Evolutionary conservation across 106 monocot species (phyloP), one percentile per base, ranked within the genome.

Genomic region (Dioscorea dumetorum): DNA sequence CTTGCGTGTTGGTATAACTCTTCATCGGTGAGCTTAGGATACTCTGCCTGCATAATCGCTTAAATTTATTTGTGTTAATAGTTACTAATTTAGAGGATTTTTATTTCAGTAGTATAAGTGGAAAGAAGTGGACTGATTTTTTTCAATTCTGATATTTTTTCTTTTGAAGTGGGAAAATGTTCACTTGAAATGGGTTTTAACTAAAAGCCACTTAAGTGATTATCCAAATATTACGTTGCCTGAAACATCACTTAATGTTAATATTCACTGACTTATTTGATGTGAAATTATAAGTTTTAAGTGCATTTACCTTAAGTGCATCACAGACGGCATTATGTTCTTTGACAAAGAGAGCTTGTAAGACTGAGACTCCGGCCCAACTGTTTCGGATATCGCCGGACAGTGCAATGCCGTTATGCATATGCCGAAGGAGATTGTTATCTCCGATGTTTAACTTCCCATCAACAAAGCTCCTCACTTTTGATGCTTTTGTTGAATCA

Each of bases 301-400:
- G 10, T 20, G 22, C 2, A 49, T 9, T 3, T 70, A 83, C 87
- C 83, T 83, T 87, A 8, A 87, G 49, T 31, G 81, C 75, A 72
- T 88, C 84, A 62, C 87, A 88, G 61, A 88, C 69, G 15, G 84
- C 77, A 52, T 88, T 88, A 50, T 88, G 87, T 49, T 88, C 87
- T 28, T 73, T 68, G 63, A 78, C 60, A 33, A 88, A 88, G 50
- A 88, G 84, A 0, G 87, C 83, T 49, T 87, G 87, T 28, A 87
- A 52, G 18, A 61, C 57, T 2, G 87, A 87, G 13, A 87, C 83
- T 0, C 87, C 87, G 0, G 80, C 80, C 87, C 87, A 87, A 33
- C 83, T 87, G 34, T 87, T 87, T 22, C 80, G 69, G 12, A 87
- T 64, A 49, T 87, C 87, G 8, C 87, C 87, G 17, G 77, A 77